Conservation (phyloP, 805 yeast species). For the Kodamaea kaohsiungensis region DNA sequence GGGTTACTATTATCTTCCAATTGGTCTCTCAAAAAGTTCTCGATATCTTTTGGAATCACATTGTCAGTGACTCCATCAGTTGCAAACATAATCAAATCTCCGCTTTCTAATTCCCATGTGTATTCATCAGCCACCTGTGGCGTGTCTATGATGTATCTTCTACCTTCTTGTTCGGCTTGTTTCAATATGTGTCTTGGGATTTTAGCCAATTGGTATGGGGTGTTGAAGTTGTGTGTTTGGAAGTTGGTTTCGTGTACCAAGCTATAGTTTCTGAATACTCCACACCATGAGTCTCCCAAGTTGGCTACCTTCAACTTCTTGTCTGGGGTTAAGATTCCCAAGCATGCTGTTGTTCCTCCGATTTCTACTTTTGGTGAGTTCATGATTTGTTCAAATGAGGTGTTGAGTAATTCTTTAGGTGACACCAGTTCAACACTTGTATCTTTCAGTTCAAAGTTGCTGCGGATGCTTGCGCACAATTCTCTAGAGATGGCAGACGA, state of each 20-base stretch:
- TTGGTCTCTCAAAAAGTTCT: conserved; percentile 60
- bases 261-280: conserved; percentile 68
- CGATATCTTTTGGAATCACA: conserved; percentile 70
- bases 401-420: conserved; percentile 51
- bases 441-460: conserved; percentile 28
- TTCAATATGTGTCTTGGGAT: conserved; percentile 64
- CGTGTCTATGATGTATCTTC: conserved; percentile 66
- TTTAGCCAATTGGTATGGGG: conserved; percentile 88
- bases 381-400: conserved; percentile 57
- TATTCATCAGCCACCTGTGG: conserved; percentile 72
- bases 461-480: conserved; percentile 58
- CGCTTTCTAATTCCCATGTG: conserved; percentile 60
- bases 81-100: conserved; percentile 81
- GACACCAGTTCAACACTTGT: conserved; percentile 16
- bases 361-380: conserved; percentile 66
- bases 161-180: conserved; percentile 54
- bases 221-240: conserved; percentile 86
- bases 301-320: conserved; percentile 69
- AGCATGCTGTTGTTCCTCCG: conserved; percentile 93
- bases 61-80: conserved; percentile 96
- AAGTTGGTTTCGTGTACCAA: conserved; percentile 67
- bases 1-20: conserved; percentile 26
- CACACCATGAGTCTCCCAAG: conserved; percentile 94
- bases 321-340: conserved; percentile 65
- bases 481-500: conserved; percentile 85